Percentiles rank a stretch among this genome's conserved stretches.
Evolutionary conservation across 345 rosid genomes (phyloP).

Genomic region (Triadica sebifera): DNA sequence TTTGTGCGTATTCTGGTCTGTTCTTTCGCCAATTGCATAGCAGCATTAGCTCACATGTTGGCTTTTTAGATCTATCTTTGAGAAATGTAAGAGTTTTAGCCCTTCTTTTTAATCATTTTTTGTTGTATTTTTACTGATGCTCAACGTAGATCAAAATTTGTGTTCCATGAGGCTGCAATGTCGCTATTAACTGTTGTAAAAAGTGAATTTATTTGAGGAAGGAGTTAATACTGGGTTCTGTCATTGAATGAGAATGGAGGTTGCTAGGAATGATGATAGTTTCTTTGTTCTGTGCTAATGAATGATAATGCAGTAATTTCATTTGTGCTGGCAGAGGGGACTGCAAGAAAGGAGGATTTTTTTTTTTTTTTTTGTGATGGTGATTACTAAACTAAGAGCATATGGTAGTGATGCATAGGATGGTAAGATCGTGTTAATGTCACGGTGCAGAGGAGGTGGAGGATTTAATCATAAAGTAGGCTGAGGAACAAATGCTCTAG

Average conservation of each 20-base stretch:
- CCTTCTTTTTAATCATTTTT: background rate
- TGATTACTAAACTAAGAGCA: background rate
- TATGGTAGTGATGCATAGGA: too few species aligned
- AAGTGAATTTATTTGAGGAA: background rate
- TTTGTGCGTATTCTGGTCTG: background rate
- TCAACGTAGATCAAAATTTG: background rate
- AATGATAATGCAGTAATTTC: background rate
- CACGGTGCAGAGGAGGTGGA: background rate
- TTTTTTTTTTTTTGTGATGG: background rate
- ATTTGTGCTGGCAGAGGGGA: background rate
- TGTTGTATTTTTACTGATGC: background rate
- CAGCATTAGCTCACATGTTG: background rate
- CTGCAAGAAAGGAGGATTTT: background rate
- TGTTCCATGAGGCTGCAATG: background rate
- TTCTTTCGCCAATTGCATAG: background rate
- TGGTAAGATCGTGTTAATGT: too few species aligned
- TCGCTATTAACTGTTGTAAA: background rate
- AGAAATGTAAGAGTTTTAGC: background rate
- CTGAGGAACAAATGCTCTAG: too few species aligned
- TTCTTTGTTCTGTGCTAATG: background rate
- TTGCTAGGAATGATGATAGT: background rate
- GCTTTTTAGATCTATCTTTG: too few species aligned
- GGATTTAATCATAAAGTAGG: background rate
- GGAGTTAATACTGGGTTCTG: background rate
- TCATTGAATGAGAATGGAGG: background rate